Conservation (phyloP, 148 eudicot genomes). For the Chenopodium berlandieri region DNA sequence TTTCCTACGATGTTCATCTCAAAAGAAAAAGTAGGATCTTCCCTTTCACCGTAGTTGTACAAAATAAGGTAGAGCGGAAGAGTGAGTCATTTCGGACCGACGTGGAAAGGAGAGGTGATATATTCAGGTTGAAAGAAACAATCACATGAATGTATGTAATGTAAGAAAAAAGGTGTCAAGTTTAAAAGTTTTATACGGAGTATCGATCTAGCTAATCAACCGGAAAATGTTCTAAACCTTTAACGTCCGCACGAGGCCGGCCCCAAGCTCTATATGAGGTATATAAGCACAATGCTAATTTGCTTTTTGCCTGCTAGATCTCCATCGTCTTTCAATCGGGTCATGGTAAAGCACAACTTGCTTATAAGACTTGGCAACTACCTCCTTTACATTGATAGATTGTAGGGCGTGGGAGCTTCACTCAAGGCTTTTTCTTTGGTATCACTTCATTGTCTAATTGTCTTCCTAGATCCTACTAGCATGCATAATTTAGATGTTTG, state of each 20-base stretch:
- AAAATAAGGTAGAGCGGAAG: too few species aligned
- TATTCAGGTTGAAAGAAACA: too few species aligned
- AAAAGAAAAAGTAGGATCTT: too few species aligned
- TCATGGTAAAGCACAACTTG: neutral
- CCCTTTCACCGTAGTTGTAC: too few species aligned
- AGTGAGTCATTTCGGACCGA: too few species aligned
- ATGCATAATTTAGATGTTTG: neutral
- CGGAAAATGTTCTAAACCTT: too few species aligned
- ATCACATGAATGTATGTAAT: too few species aligned
- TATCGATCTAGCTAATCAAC: too few species aligned
- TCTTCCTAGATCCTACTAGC: neutral
- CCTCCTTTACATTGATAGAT: neutral
- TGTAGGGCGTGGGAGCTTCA: neutral
- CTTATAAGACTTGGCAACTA: conserved; percentile 6
- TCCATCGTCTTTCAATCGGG: neutral
- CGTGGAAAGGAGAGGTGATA: too few species aligned
- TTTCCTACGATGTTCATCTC: too few species aligned
- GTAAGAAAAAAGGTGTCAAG: too few species aligned
- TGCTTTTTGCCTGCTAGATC: neutral
- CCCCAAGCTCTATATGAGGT: neutral
- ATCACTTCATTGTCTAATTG: conserved; percentile 12
- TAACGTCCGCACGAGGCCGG: neutral
- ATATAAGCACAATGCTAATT: neutral
- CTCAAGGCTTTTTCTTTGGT: neutral
- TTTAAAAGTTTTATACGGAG: too few species aligned